Evolutionary conservation across 352 stramenopile species (phyloP).

Genomic region (Globisporangium alternatum): DNA sequence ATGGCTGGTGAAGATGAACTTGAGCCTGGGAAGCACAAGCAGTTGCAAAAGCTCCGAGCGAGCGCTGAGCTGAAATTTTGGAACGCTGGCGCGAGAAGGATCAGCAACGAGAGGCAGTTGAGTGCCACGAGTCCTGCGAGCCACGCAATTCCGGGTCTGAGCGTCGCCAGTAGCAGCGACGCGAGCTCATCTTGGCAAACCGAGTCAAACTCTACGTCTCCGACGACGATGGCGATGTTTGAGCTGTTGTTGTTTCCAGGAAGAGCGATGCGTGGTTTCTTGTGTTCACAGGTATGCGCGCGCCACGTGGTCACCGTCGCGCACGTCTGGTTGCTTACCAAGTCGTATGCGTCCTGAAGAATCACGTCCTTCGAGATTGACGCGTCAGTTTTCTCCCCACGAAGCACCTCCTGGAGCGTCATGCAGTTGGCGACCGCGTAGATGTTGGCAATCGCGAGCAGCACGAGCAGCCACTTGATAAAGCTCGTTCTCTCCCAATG

Average conservation of each 20-base stretch:
- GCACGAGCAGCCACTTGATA: constrained; percentile 29
- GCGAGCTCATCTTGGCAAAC: constrained; percentile 24
- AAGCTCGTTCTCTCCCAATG: constrained; percentile 12
- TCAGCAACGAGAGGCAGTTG: constrained; percentile 16
- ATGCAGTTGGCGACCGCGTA: constrained; percentile 19
- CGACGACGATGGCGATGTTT: not conserved
- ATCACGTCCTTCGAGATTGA: not conserved
- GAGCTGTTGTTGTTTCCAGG: not conserved
- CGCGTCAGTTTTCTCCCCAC: too few species aligned
- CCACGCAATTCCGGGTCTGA: constrained; percentile 12
- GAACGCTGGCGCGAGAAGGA: constrained; percentile 20
- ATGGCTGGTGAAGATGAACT: not conserved
- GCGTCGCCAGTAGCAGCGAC: constrained; percentile 20
- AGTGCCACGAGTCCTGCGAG: constrained; percentile 19
- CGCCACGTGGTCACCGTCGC: constrained; percentile 11
- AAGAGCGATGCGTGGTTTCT: not conserved
- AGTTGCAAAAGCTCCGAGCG: not conserved
- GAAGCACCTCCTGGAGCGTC: constrained; percentile 5
- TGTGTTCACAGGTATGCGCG: constrained; percentile 15
- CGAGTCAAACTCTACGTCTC: constrained; percentile 13
- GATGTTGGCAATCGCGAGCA: constrained; percentile 27
- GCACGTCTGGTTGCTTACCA: constrained; percentile 24
- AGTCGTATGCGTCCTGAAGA: constrained; percentile 20
- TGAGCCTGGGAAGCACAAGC: not conserved
- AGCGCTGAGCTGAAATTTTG: not conserved